Base-by-base conservation (phyloP, 176 grass and related monocot species). In the Canna indica region DNA sequence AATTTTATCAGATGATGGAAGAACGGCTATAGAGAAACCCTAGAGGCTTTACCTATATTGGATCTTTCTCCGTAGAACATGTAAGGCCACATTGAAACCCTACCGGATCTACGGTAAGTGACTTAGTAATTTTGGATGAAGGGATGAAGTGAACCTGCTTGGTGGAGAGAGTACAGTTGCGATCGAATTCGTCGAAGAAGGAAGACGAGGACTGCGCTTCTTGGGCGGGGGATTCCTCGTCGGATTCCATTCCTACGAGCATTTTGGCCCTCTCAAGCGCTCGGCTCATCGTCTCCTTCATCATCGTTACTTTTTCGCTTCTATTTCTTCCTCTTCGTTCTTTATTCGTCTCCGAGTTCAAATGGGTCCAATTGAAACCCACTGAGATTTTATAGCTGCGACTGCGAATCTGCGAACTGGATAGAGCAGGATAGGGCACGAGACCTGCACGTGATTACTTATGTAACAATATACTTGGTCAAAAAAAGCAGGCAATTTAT, bases 211-310 rank as follows among this genome's bases (percentile, higher is more conserved):
- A 81, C 83, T 93, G 86, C 11, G 86, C 83, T 45, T 84, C 74
- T 65, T 75, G 76, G 61, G 68, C 62, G 24, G 73, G 67, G 26
- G 85, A 76, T 84, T 97, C 89, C 82, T 97, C 94, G 69, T 90
- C 89, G 8, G 89, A 80, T 75, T 97, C 94, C 83, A 97, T 83
- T 41, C 94, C 89, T 17, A 90, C 94, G 69, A 97, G 82, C 94
- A 97, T 97, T 86, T 90, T 97, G n/a, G 89, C 94, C 71, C 79
- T 91, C 84, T 97, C 94, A 68, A 97, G 75, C 14, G 89, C 89
- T 32, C 83, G 78, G 64, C 79, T 81, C 94, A 97, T 97, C 80
- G 57, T 79, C 31, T 90, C 94, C 89, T 87, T 92, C 63, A 66
- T 66, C 63, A 66, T 66, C 34, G 20, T 1, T 13, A 20, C 63